These are phyloP conservation scores for Penicillium verrucosum DNA, from an alignment of 2,329 filamentous ascomycete genomes.

Conservation along the genomic window DNA sequence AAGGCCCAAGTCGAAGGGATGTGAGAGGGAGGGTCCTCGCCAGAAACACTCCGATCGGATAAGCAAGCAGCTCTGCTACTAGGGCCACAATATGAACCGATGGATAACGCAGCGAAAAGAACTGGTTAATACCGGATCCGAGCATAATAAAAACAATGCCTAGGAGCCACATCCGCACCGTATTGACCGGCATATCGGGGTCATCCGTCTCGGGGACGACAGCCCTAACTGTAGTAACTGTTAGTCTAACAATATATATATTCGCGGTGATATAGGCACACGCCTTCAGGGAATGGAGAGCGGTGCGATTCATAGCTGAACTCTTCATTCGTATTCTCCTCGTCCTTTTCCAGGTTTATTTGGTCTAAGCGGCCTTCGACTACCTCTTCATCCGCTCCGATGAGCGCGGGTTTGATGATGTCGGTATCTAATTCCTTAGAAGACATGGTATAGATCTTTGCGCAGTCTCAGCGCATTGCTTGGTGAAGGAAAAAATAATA, in stretches of 20 bases:
- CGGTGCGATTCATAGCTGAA: constrained; percentile 27
- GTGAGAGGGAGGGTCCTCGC: constrained; percentile 41
- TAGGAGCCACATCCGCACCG: constrained; percentile 43
- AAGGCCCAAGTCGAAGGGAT: constrained; percentile 21
- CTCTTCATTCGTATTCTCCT: constrained; percentile 16
- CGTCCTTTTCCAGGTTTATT: background rate
- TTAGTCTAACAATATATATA: background rate
- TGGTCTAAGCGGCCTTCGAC: background rate
- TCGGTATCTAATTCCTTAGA: background rate
- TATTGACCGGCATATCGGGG: constrained; percentile 28
- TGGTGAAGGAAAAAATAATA: background rate
- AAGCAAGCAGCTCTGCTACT: constrained; percentile 47
- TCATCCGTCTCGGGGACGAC: constrained; percentile 32
- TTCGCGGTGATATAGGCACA: background rate
- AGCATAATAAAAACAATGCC: constrained; percentile 43
- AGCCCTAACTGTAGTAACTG: constrained; percentile 18
- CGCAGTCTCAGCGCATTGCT: background rate
- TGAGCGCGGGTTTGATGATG: background rate
- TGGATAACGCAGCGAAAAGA: constrained; percentile 49
- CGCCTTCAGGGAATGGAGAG: constrained; percentile 27
- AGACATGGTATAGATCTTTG: background rate
- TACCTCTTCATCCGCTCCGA: background rate
- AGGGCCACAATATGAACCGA: constrained; percentile 47
- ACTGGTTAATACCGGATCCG: constrained; percentile 49
- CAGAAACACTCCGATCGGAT: constrained; percentile 42